phyloP scores from a whole-genome alignment of 2,329 filamentous ascomycete genomes.

The Ceratocystis ficicola region DNA sequence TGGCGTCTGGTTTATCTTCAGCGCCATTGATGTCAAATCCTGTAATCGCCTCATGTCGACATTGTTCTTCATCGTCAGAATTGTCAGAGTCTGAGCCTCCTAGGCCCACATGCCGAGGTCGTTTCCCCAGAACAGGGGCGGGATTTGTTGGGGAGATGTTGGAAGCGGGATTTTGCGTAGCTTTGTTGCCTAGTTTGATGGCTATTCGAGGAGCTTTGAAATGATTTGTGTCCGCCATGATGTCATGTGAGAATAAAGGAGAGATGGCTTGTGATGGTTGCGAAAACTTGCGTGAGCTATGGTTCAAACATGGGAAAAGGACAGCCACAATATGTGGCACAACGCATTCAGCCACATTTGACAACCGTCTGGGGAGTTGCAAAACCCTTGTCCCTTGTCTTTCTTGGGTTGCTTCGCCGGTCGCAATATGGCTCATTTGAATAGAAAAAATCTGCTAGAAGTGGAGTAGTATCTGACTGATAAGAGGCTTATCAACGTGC shows the following conservation, averaged over 20 bases:
- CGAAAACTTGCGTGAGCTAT: neutral
- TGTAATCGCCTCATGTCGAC: slow-evolving; percentile 17
- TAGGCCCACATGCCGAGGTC: slow-evolving; percentile 19
- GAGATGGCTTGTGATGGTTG: neutral
- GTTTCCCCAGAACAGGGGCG: slow-evolving; percentile 22
- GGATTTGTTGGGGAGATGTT: slow-evolving; percentile 12
- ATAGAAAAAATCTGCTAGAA: slow-evolving; percentile 19
- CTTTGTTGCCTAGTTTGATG: slow-evolving; percentile 22
- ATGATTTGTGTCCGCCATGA: slow-evolving; percentile 11
- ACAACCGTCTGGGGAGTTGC: neutral
- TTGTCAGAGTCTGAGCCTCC: slow-evolving; percentile 22
- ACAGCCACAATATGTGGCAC: neutral
- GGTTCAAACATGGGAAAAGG: neutral
- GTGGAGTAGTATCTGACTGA: slow-evolving; percentile 20
- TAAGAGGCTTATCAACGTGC: slow-evolving; percentile 18
- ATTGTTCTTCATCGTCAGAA: slow-evolving; percentile 17
- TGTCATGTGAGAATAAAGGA: neutral
- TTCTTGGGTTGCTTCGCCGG: neutral
- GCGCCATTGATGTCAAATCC: slow-evolving; percentile 17
- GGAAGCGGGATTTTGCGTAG: slow-evolving; percentile 9
- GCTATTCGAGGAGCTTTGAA: slow-evolving; percentile 23
- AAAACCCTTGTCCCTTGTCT: neutral
- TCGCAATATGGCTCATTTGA: slow-evolving; percentile 7
- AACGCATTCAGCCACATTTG: neutral
- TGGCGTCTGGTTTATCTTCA: slow-evolving; percentile 6